These are phyloP conservation scores for Prunus mume DNA, from an alignment of 306 rosid species.

Conservation along the genomic window DNA sequence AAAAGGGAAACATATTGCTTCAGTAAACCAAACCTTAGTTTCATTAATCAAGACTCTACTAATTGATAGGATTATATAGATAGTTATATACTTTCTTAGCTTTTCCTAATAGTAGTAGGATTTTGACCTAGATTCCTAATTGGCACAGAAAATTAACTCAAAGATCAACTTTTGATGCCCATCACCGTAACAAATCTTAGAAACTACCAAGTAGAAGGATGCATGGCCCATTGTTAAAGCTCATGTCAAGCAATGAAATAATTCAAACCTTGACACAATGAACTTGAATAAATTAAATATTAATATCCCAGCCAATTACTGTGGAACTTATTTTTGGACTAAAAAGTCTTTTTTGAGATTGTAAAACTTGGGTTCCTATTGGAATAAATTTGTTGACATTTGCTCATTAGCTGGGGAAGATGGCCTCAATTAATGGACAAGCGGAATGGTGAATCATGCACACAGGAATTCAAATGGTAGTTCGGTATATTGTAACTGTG, in stretches of 20 bases:
- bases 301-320: background rate
- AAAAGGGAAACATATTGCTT: background rate
- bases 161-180: background rate
- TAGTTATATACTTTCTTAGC: background rate
- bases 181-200: background rate
- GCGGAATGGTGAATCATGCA: background rate
- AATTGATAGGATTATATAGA: background rate
- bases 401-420: background rate
- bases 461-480: background rate
- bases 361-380: background rate
- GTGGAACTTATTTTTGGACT: background rate
- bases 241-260: background rate
- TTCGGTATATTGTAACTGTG: background rate
- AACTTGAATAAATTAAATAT: background rate
- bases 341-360: background rate
- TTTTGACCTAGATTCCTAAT: background rate
- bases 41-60: background rate
- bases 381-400: background rate
- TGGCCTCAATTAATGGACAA: background rate
- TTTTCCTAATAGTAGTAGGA: background rate
- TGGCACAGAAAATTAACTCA: background rate
- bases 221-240: background rate
- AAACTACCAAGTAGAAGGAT: background rate
- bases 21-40: background rate
- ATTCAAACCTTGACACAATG: background rate